Percentiles rank a stretch among this genome's conserved stretches.
Evolutionary conservation across 257 asterid species (phyloP).

Genomic region (Hygrophila difformis): DNA sequence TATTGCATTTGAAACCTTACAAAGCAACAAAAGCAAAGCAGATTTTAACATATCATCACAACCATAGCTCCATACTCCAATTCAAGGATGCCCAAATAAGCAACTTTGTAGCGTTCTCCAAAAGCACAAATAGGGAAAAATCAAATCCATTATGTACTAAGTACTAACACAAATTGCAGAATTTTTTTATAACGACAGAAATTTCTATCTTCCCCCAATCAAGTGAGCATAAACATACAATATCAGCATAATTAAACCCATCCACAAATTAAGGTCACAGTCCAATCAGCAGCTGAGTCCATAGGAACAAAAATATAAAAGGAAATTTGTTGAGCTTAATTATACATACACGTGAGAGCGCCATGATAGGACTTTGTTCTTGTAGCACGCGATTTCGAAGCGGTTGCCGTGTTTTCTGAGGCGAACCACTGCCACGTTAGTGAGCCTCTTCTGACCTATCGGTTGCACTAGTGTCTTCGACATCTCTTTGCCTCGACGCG

Average conservation of each 20-base stretch:
- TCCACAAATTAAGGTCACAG: no score
- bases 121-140: not conserved
- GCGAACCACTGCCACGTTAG: conserved; percentile 95
- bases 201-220: not conserved
- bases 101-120: not conserved
- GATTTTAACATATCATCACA: conserved; percentile 1
- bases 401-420: conserved; percentile 84
- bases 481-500: conserved; percentile 33
- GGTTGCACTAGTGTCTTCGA: conserved; percentile 85
- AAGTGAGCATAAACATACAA: conserved; percentile 1
- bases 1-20: not conserved
- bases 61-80: conserved; percentile 2
- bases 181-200: not conserved
- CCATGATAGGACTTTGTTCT: conserved; percentile 95
- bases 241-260: no score
- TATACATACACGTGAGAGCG: conserved; percentile 73
- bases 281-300: conserved; percentile 1
- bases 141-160: no score
- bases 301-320: not conserved
- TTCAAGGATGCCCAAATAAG: not conserved
- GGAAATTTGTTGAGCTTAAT: no score
- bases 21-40: not conserved
- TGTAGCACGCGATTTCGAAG: conserved; percentile 93
- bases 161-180: not conserved
- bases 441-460: conserved; percentile 84